phyloP scores from a whole-genome alignment of 2,329 filamentous ascomycete genomes.

The Leptographium radiaticola region DNA sequence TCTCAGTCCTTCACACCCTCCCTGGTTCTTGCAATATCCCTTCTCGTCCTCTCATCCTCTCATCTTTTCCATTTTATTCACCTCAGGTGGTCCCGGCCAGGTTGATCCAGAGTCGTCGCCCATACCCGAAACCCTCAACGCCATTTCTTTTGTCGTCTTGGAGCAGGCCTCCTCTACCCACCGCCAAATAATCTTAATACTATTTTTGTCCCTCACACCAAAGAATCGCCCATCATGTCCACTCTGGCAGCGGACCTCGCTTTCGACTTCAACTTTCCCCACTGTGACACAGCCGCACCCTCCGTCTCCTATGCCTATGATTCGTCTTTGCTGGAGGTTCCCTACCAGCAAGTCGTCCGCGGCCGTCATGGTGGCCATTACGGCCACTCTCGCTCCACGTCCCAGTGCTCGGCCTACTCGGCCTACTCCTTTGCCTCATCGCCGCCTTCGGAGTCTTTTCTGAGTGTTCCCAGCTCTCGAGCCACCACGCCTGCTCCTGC shows the following conservation, averaged over 20 bases:
- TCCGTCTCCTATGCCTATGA: slow-evolving; percentile 37
- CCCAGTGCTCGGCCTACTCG: slow-evolving; percentile 42
- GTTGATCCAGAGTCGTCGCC: neutral
- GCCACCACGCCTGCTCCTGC: slow-evolving; percentile 58
- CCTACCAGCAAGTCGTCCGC: slow-evolving; percentile 24
- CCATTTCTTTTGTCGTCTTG: slow-evolving; percentile 13
- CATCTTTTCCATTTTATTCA: neutral
- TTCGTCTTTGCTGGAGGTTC: slow-evolving; percentile 40
- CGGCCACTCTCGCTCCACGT: slow-evolving; percentile 49
- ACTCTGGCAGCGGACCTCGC: slow-evolving; percentile 51
- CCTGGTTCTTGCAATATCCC: neutral
- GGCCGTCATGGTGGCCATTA: slow-evolving; percentile 6
- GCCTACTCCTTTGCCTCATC: slow-evolving; percentile 54
- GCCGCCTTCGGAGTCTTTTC: slow-evolving; percentile 39
- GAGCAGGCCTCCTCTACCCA: slow-evolving; percentile 15
- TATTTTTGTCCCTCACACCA: slow-evolving; percentile 3
- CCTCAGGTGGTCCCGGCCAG: neutral
- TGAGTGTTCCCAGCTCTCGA: slow-evolving; percentile 39
- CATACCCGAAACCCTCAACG: slow-evolving; percentile 9
- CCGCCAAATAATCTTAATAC: slow-evolving; percentile 15
- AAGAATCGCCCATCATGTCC: slow-evolving; percentile 6
- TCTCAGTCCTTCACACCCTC: neutral
- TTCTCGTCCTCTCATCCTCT: slow-evolving; percentile 3
- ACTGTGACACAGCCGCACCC: slow-evolving; percentile 36
- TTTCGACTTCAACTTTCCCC: slow-evolving; percentile 47